Percentiles rank a stretch among this genome's conserved stretches.
phyloP scores from a whole-genome alignment of 306 rosid species.

The Prunus mume region DNA sequence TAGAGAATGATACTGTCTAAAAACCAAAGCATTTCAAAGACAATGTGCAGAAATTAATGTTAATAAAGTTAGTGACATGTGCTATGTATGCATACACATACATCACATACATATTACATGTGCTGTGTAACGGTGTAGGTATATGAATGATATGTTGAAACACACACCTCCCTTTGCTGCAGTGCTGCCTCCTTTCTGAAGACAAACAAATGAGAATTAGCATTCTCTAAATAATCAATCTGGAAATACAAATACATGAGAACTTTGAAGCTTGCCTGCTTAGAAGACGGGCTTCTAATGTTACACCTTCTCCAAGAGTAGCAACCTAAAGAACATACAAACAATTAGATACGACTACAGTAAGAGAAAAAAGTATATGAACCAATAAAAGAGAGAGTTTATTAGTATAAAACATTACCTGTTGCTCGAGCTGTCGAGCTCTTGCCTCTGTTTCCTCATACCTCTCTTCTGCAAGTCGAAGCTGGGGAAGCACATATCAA shows the following conservation, averaged over 20 bases:
- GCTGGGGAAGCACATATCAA: constrained; percentile 70
- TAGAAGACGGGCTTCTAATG: constrained; percentile 80
- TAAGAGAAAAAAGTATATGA: neutral
- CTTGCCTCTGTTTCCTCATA: constrained; percentile 85
- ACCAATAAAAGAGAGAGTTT: neutral
- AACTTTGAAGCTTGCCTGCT: constrained; percentile 65
- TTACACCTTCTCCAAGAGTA: constrained; percentile 79
- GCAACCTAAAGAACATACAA: constrained; percentile 50
- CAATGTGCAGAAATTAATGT: no score
- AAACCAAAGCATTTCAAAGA: no score
- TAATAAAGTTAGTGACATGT: no score
- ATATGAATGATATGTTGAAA: neutral
- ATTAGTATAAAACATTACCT: constrained; percentile 45
- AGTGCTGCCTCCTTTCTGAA: constrained; percentile 92
- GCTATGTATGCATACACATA: no score
- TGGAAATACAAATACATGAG: neutral
- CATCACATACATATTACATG: neutral
- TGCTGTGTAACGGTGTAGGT: neutral
- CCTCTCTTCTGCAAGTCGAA: constrained; percentile 91
- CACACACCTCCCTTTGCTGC: constrained; percentile 89
- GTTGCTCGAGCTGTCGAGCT: constrained; percentile 87
- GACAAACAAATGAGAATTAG: constrained; percentile 38
- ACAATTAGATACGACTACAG: neutral
- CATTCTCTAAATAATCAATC: constrained; percentile 11
- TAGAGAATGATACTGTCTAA: neutral